These are phyloP conservation scores for Globisporangium cylindrosporum DNA, from an alignment of 352 stramenopile genomes.

Conservation along the genomic window DNA sequence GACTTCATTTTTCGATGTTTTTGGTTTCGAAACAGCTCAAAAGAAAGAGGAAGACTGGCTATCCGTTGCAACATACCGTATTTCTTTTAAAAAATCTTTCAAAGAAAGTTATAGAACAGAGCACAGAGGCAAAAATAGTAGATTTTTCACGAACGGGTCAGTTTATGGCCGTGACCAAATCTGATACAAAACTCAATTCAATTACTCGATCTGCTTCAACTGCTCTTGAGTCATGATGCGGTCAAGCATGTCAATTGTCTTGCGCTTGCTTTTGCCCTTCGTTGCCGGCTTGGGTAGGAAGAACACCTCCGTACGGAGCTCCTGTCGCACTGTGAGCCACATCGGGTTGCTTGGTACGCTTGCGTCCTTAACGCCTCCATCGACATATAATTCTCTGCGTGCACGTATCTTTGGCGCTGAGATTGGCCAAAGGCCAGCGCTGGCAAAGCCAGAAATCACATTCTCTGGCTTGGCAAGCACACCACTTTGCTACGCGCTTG, in stretches of 20 bases:
- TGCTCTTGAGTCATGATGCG: constrained; percentile 8
- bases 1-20: constrained; percentile 5
- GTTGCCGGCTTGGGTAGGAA: neutral
- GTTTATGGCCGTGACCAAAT: constrained; percentile 5
- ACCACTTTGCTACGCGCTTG: neutral
- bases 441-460: neutral
- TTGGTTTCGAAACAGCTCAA: constrained; percentile 1
- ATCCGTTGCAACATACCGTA: constrained; percentile 2
- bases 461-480: constrained; percentile 1
- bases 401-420: neutral
- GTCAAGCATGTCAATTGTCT: constrained; percentile 1
- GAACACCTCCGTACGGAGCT: constrained; percentile 3
- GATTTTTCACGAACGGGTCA: constrained; percentile 5
- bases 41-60: neutral
- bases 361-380: neutral
- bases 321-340: neutral
- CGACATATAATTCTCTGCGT: neutral
- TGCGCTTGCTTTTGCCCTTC: constrained; percentile 3
- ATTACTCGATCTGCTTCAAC: constrained; percentile 12
- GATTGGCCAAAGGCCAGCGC: constrained; percentile 4
- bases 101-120: constrained; percentile 1
- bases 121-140: constrained; percentile 1
- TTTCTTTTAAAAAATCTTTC: constrained; percentile 1
- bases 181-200: constrained; percentile 7
- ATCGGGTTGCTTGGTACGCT: neutral